phyloP scores from a whole-genome alignment of 345 rosid species.

The Eucalyptus regnans region DNA sequence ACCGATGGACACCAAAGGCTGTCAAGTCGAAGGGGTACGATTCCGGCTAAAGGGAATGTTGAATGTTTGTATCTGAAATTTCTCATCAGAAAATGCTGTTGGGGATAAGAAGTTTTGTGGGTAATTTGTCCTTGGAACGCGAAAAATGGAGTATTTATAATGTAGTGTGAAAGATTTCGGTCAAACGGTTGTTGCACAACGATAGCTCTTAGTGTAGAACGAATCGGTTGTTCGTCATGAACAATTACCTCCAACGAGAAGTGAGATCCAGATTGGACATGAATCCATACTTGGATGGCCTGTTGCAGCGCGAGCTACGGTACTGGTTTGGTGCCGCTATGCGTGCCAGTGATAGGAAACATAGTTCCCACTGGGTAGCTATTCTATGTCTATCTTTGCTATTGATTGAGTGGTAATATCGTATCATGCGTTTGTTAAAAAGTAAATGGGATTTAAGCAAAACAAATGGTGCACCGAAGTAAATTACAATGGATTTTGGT shows the following conservation, averaged over 20 bases:
- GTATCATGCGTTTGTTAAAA: neutral
- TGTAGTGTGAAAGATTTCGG: neutral
- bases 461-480: neutral
- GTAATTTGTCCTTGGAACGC: neutral
- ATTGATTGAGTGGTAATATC: neutral
- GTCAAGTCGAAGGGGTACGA: neutral
- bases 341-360: neutral
- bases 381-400: neutral
- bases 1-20: neutral
- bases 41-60: neutral
- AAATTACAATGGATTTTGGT: neutral
- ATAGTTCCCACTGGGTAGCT: neutral
- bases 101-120: neutral
- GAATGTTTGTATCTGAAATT: neutral
- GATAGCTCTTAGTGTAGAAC: neutral
- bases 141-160: neutral
- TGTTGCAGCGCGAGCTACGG: neutral
- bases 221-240: neutral
- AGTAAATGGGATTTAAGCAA: neutral
- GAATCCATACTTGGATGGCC: neutral
- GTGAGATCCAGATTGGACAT: neutral
- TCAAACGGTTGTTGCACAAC: neutral
- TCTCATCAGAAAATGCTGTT: neutral
- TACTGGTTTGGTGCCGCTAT: neutral
- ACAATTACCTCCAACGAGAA: neutral